phyloP scores from a whole-genome alignment of 2,329 filamentous ascomycete species.

The Didymosphaeria variabile region DNA sequence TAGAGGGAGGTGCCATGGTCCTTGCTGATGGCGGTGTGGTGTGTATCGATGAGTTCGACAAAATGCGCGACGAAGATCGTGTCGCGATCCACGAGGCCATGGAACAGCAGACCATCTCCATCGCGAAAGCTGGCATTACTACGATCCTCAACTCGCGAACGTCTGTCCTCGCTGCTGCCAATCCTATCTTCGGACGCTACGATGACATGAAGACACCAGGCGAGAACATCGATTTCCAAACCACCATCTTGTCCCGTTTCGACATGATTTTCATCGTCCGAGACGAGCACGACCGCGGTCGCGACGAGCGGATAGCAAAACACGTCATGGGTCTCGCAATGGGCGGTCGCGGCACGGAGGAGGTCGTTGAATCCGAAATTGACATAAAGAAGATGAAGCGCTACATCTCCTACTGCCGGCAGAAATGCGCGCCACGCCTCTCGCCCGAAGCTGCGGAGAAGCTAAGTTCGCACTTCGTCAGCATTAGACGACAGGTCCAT shows the following conservation, averaged over 20 bases:
- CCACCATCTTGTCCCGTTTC: conserved; percentile 96
- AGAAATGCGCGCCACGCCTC: conserved; percentile 89
- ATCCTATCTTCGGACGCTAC: conserved; percentile 97
- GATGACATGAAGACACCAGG: conserved; percentile 97
- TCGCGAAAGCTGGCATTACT: conserved; percentile 97
- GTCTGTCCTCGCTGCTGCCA: conserved; percentile 92
- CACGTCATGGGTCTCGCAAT: conserved; percentile 99
- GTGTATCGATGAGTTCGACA: conserved; percentile 99
- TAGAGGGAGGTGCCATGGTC: conserved; percentile 98
- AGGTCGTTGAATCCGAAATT: conserved; percentile 86
- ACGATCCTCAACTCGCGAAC: conserved; percentile 97
- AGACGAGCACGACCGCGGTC: conserved; percentile 88
- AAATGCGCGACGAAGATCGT: conserved; percentile 98
- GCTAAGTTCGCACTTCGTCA: conserved; percentile 95
- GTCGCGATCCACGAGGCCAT: conserved; percentile 99
- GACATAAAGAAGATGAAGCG: conserved; percentile 96
- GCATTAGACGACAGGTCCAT: conserved; percentile 93
- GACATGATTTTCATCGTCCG: conserved; percentile 99
- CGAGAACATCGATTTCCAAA: conserved; percentile 99
- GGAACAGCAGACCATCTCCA: conserved; percentile 99
- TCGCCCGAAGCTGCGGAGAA: conserved; percentile 93
- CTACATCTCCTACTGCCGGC: conserved; percentile 97
- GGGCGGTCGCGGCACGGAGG: conserved; percentile 83
- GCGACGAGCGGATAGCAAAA: conserved; percentile 92
- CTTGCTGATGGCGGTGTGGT: conserved; percentile 96